A percentile compares a stretch with the other conserved stretches of the same genome.
These are phyloP conservation scores for Penicillium sp. DNA, from an alignment of 2,329 filamentous ascomycete species.

Conservation along the genomic window DNA sequence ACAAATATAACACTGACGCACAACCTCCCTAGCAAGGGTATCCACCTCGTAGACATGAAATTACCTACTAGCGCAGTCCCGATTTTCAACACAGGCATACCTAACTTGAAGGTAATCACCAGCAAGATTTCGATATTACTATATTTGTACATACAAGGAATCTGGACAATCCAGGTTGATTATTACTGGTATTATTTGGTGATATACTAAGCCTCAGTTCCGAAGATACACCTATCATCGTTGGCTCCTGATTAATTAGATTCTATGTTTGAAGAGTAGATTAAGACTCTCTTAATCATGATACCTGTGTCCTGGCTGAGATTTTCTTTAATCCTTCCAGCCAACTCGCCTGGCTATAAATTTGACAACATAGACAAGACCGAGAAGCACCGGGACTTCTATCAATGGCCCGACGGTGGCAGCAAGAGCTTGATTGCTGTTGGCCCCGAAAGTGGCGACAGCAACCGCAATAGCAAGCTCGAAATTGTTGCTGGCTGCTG, in stretches of 20 bases:
- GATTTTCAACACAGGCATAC: slow-evolving; percentile 26
- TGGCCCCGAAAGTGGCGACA: slow-evolving; percentile 75
- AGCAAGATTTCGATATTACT: no score
- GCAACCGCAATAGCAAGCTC: slow-evolving; percentile 89
- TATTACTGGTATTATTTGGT: no score
- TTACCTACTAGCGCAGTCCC: slow-evolving; percentile 16
- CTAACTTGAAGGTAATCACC: no score
- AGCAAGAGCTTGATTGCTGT: slow-evolving; percentile 80
- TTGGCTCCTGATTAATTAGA: no score
- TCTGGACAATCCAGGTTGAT: no score
- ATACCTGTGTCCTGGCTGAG: no score
- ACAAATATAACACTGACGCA: background rate
- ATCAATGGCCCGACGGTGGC: slow-evolving; percentile 74
- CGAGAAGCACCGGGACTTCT: slow-evolving; percentile 81
- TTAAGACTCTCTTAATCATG: no score
- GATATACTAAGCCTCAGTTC: no score
- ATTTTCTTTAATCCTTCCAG: slow-evolving; percentile 19
- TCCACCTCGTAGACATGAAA: slow-evolving; percentile 22
- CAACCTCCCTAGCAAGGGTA: background rate
- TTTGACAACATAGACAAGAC: slow-evolving; percentile 73
- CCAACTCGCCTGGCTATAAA: slow-evolving; percentile 30
- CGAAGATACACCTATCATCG: no score
- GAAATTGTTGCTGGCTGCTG: slow-evolving; percentile 90
- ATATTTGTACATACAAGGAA: no score
- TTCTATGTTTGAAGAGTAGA: no score